These are phyloP conservation scores for Tetraselmis striata DNA, from an alignment of 139 green algal species.

Conservation along the genomic window DNA sequence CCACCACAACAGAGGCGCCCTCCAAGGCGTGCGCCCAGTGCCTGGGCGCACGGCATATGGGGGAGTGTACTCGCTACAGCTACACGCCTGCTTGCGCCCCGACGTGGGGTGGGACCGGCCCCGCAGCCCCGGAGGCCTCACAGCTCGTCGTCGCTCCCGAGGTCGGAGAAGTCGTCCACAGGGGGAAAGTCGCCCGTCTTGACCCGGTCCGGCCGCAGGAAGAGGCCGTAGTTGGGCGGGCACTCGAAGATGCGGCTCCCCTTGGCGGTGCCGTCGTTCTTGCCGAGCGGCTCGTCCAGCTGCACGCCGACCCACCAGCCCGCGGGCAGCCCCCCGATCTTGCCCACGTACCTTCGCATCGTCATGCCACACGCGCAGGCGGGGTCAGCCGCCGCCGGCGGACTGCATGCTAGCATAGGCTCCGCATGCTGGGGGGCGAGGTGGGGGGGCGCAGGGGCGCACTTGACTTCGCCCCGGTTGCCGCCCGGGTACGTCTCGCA, in stretches of 20 bases:
- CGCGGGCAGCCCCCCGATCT: slow-evolving; percentile 51
- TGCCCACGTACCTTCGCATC: slow-evolving; percentile 57
- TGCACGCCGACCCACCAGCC: slow-evolving; percentile 89
- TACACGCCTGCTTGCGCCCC: no score
- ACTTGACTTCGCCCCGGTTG: slow-evolving; percentile 75
- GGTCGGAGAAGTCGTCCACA: slow-evolving; percentile 65
- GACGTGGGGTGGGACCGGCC: no score
- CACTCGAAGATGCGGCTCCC: slow-evolving; percentile 74
- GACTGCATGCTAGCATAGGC: no score
- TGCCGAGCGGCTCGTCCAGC: slow-evolving; percentile 95
- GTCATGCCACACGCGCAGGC: neutral
- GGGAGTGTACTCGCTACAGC: no score
- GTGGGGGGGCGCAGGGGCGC: no score
- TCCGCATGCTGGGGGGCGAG: no score
- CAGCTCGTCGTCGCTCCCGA: slow-evolving; percentile 70
- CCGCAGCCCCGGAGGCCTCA: slow-evolving; percentile 32
- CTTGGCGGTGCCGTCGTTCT: slow-evolving; percentile 87
- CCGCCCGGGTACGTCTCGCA: slow-evolving; percentile 89
- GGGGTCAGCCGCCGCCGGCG: no score
- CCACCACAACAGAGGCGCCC: no score
- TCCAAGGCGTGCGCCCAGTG: no score
- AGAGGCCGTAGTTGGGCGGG: slow-evolving; percentile 55
- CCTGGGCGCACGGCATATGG: no score
- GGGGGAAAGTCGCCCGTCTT: slow-evolving; percentile 75
- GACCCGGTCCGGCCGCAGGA: slow-evolving; percentile 78